These are phyloP conservation scores for Priceomyces fermenticarens DNA, from an alignment of 805 yeast genomes.

Conservation along the genomic window DNA sequence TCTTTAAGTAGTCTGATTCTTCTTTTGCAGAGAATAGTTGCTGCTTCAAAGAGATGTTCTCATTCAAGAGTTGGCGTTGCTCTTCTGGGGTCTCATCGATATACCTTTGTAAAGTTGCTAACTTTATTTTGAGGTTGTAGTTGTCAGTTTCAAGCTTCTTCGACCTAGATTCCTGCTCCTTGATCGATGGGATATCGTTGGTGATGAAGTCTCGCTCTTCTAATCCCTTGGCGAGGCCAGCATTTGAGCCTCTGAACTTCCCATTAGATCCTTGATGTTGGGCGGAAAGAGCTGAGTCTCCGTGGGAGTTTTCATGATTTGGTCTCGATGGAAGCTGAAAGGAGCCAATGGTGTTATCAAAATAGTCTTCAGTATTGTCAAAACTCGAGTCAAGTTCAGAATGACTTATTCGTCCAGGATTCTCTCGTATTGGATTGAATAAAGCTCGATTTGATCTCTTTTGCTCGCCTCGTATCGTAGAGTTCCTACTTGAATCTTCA, in stretches of 20 bases:
- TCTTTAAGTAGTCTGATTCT: slow-evolving; percentile 10
- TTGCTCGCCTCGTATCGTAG: no score
- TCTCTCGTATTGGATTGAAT: slow-evolving; percentile 6
- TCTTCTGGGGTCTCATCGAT: slow-evolving; percentile 43
- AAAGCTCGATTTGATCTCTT: slow-evolving; percentile 3
- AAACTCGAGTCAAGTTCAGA: slow-evolving; percentile 10
- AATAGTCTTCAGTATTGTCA: slow-evolving; percentile 14
- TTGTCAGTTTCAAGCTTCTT: slow-evolving; percentile 38
- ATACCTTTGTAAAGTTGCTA: slow-evolving; percentile 38
- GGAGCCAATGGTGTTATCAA: slow-evolving; percentile 13
- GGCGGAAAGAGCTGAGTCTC: no score
- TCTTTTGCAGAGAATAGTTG: slow-evolving; percentile 16
- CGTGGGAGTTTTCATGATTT: neutral
- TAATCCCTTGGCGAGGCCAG: neutral
- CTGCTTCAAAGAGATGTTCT: slow-evolving; percentile 34
- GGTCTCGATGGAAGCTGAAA: slow-evolving; percentile 4
- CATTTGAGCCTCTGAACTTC: neutral
- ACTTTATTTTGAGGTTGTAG: slow-evolving; percentile 41
- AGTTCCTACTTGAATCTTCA: no score
- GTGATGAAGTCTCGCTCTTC: slow-evolving; percentile 7
- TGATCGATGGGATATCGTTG: slow-evolving; percentile 15
- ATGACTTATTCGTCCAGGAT: slow-evolving; percentile 1
- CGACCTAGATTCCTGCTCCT: slow-evolving; percentile 17
- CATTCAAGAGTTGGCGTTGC: slow-evolving; percentile 32
- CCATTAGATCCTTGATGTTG: neutral